phyloP scores from a whole-genome alignment of 257 asterid species.

The Leonotis leonurus region DNA sequence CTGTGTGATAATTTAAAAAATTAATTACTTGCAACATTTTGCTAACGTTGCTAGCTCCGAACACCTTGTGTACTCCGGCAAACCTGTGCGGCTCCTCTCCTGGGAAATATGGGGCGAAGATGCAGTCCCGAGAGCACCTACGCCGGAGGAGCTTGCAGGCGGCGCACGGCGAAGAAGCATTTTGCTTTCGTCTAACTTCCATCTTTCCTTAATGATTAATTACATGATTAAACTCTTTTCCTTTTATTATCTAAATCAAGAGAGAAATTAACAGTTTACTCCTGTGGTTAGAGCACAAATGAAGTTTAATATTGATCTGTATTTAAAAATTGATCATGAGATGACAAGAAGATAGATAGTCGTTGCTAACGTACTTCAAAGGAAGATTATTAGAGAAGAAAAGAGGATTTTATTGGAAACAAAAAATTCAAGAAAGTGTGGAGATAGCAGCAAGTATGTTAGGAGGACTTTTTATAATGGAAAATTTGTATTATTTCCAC shows the following conservation, averaged over 20 bases:
- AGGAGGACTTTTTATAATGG: constrained; percentile 16
- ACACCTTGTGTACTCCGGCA: constrained; percentile 80
- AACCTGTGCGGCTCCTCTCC: constrained; percentile 79
- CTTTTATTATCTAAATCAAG: not conserved
- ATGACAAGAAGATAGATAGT: not conserved
- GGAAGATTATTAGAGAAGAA: not conserved
- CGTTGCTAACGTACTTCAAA: not conserved
- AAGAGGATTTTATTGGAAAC: not conserved
- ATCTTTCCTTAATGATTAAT: constrained; percentile 2
- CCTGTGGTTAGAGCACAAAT: not conserved
- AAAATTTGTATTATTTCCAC: not conserved
- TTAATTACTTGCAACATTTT: constrained; percentile 68
- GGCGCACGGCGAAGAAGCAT: constrained; percentile 59
- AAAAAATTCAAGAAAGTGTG: constrained; percentile 8
- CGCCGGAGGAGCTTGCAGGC: constrained; percentile 79
- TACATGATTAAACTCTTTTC: not conserved
- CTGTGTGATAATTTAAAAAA: no score
- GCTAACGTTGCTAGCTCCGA: constrained; percentile 88
- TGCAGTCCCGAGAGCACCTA: constrained; percentile 62
- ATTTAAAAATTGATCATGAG: no score
- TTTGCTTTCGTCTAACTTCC: constrained; percentile 40
- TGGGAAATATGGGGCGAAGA: constrained; percentile 73
- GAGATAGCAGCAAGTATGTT: constrained; percentile 11
- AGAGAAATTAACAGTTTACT: not conserved
- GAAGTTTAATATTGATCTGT: not conserved